Base-by-base conservation (phyloP, 2,329 filamentous ascomycete genomes). In the Hymenoscyphus salicellus region DNA sequence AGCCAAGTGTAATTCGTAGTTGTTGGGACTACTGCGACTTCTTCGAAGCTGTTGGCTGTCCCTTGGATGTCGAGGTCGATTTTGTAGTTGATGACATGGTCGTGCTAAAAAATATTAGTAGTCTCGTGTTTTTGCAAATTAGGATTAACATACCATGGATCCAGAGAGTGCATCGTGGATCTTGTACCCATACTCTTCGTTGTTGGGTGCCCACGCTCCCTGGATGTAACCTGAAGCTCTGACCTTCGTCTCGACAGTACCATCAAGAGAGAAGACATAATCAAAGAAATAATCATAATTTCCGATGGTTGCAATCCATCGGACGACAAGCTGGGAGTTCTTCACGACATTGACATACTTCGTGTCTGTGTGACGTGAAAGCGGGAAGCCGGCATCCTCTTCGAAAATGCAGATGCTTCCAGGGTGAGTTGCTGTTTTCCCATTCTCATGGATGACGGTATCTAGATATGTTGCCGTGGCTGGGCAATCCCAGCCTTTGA, bases 341-440 rank as follows among this genome's bases (percentile, higher is more conserved):
- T 82, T 82, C 16, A 80, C 81, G 0, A 78, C 78, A 1, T 77
- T 76, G 1, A 81, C 78, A 64, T 81, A 78, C 5, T 73, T 73
- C 17, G 66, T 65, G 0, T 78, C 77, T 17, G 75, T 78, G 70
- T 86, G 84, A 0, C 84, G 78, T 59, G 79, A 78, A 1, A 86
- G 78, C 1, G 83, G 79, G 68, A 79, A 81, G 52, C 81, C 81
- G 0, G 80, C 74, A 17, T 81, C 80, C 61, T 77, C 79, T 71
- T 86, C 84, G 65, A 86, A 86, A 32, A 86, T 64, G 69, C 85
- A 88, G 52, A 88, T 79, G 64, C 79, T 81, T 71, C 83, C 79
- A 1, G 76, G 73, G 61, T 84, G 81, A 0, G 77, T 80, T 64
- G 78, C 76, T 0, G 79, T 80, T 1, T 75, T 79, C 63, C 80